Base-by-base conservation (phyloP, 2,329 filamentous ascomycete species). In the Cadophora luteo-olivacea region DNA sequence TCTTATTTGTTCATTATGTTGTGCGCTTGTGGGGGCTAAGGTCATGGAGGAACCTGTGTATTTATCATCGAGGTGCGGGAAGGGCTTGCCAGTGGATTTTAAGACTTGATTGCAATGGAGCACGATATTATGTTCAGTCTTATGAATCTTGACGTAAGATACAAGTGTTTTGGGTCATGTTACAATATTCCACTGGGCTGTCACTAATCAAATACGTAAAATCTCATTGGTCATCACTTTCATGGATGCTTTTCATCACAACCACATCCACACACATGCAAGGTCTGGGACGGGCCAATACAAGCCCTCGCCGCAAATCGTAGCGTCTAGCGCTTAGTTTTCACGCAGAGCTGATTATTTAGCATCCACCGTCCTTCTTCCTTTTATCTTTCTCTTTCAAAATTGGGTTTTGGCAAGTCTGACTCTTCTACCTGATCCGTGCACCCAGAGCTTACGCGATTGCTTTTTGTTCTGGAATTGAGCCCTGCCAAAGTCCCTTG, bases 21-120 rank as follows among this genome's bases (percentile, higher is more conserved):
- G 66, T 65, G 65, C 65, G 38, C 57, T 66, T 54, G 61, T 52
- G 51, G 70, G 67, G 65, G 66, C 45, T 68, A 65, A 29, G 73
- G 70, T 68, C 54, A 70, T 68, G 73, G 72, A 72, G 71, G 60
- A 70, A 72, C 72, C 74, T 76, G 72, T 77, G 75, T 77, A 77
- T 70, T 76, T 77, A 77, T 76, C 74, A 76, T 72, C 49, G 60
- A 67, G 60, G 67, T 65, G 66, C 64, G 66, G 70, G 72, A 52
- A 45, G 64, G 60, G 66, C 68, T 73, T 68, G 68, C 64, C 38
- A 33, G 66, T 22, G 68, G 67, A 24, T 66, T 65, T 68, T 66
- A 74, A 71, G 68, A 73, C 67, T 71, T 69, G 63, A 65, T 71
- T 69, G 65, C 68, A 72, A 74, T 72, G 68, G 69, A 72, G 69